These are phyloP conservation scores for Boletus reticulatus DNA, from an alignment of 768 basidiomycete species.

Conservation along the genomic window DNA sequence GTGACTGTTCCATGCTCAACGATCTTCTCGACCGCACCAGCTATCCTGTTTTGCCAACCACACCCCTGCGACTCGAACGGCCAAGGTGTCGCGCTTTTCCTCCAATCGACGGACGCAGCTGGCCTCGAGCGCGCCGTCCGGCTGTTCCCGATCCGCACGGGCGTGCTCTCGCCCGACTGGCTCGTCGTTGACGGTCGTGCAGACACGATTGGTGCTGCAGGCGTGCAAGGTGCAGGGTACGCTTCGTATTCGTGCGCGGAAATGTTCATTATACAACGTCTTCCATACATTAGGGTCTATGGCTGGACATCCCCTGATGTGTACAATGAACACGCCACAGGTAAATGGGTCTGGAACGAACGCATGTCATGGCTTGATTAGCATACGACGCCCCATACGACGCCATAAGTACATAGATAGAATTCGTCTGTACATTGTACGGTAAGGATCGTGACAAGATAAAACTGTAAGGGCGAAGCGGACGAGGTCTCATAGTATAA, in stretches of 20 bases:
- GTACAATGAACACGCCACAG: conserved; percentile 23
- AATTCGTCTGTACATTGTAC: conserved; percentile 28
- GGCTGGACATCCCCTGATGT: conserved; percentile 10
- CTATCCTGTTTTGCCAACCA: conserved; percentile 58
- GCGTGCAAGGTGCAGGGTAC: conserved; percentile 75
- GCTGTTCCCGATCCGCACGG: conserved; percentile 85
- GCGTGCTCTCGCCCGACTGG: conserved; percentile 77
- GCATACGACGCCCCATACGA: conserved; percentile 25
- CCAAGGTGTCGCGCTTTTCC: conserved; percentile 46
- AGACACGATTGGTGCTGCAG: conserved; percentile 66
- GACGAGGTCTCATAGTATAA: conserved; percentile 16
- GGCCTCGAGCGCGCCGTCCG: conserved; percentile 68
- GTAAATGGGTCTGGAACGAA: conserved; percentile 45
- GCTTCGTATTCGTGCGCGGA: conserved; percentile 15
- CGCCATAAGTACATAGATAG: conserved; percentile 22
- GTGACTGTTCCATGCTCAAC: not conserved
- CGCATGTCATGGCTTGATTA: conserved; percentile 50
- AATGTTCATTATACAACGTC: not conserved
- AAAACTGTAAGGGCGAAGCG: conserved; percentile 11
- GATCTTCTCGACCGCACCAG: conserved; percentile 10
- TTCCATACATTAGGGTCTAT: conserved; percentile 18
- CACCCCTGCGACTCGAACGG: conserved; percentile 19
- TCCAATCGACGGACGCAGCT: conserved; percentile 52
- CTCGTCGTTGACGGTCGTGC: conserved; percentile 53
- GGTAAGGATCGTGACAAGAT: conserved; percentile 30